phyloP scores from a whole-genome alignment of 2,329 filamentous ascomycete genomes.

The Claviceps fusiformis region DNA sequence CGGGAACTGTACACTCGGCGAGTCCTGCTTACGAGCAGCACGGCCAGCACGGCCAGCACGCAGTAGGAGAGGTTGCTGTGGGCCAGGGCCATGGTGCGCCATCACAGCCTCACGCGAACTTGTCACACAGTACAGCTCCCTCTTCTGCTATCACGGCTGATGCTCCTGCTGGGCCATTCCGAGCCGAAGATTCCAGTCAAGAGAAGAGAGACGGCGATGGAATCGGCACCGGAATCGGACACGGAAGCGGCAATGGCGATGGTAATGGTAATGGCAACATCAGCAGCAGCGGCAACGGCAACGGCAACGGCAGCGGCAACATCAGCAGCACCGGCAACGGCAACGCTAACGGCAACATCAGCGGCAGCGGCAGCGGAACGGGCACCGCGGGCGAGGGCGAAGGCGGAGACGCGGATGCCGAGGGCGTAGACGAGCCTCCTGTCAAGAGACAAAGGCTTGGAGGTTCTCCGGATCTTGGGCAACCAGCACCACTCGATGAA shows the following conservation, averaged over 20 bases:
- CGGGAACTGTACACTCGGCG: neutral
- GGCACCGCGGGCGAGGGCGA: neutral
- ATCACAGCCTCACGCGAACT: neutral
- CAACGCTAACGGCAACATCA: neutral
- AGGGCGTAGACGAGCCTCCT: constrained; percentile 20
- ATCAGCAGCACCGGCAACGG: neutral
- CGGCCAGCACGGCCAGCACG: neutral
- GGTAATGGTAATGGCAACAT: neutral
- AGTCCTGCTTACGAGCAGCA: neutral
- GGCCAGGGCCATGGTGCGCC: neutral
- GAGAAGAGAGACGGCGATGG: neutral
- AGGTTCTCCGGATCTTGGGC: constrained; percentile 15
- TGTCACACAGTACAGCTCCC: neutral
- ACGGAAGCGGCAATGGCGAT: neutral
- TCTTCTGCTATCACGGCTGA: neutral
- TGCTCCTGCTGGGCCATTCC: neutral
- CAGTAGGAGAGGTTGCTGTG: too few relatives aligned
- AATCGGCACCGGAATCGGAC: neutral
- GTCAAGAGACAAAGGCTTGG: constrained; percentile 29
- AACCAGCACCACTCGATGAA: constrained; percentile 27
- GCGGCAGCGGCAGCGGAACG: neutral
- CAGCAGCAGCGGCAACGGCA: neutral
- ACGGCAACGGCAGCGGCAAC: neutral
- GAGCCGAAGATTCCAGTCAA: constrained; percentile 6
- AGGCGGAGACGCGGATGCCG: constrained; percentile 11